Conservation (phyloP, 176 grass and related monocot species). For the Eleusine indica region DNA sequence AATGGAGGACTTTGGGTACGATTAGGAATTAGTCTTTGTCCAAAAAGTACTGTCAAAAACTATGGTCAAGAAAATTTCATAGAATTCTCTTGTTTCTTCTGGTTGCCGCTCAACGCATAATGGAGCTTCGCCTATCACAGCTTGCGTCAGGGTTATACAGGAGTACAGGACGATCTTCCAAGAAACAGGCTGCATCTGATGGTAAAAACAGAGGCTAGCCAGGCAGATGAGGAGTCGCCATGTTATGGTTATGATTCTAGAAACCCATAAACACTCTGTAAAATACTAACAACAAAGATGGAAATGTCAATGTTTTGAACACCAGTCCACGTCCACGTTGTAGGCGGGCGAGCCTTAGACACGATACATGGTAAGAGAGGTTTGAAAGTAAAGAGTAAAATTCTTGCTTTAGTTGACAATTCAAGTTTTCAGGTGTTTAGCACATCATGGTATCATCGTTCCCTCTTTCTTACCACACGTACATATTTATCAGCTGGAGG, state of each 20-base stretch:
- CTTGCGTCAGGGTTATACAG: not conserved
- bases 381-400: no score
- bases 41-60: not conserved
- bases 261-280: not conserved
- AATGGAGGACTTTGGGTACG: conserved; percentile 25
- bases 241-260: not conserved
- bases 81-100: not conserved
- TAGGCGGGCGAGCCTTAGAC: not conserved
- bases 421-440: not conserved
- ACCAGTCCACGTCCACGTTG: not conserved
- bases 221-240: not conserved
- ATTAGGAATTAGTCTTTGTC: conserved; percentile 26
- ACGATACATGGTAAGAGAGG: not conserved
- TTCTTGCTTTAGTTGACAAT: not conserved
- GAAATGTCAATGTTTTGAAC: not conserved
- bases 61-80: not conserved
- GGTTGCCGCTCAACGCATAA: not conserved
- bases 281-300: not conserved
- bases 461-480: not conserved
- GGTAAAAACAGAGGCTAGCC: conserved; percentile 8
- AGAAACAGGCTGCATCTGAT: not conserved
- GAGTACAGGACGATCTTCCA: not conserved
- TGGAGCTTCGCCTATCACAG: conserved; percentile 3
- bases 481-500: not conserved
- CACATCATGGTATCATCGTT: not conserved